Evolutionary conservation across 2,329 filamentous ascomycete genomes (phyloP).

Genomic region (Lasiodiplodia citricola): DNA sequence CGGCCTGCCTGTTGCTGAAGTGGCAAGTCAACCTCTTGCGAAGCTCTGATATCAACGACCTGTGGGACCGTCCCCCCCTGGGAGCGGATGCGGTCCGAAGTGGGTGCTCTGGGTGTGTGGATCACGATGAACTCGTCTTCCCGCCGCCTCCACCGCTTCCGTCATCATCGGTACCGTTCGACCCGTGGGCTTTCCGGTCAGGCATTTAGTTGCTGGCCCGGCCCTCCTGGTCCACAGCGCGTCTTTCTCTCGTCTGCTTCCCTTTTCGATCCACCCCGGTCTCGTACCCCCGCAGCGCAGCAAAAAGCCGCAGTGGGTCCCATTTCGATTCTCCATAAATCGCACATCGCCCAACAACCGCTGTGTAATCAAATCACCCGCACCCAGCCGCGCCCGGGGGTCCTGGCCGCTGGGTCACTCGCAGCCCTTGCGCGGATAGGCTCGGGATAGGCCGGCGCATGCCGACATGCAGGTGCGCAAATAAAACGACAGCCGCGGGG

Average conservation of each 20-base stretch:
- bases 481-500: not conserved
- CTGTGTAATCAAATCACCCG: slow-evolving; percentile 1
- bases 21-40: slow-evolving; percentile 13
- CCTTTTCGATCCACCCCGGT: not conserved
- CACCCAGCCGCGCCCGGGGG: slow-evolving; percentile 9
- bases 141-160: slow-evolving; percentile 8
- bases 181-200: slow-evolving; percentile 4
- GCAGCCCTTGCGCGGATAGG: slow-evolving; percentile 3
- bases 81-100: slow-evolving; percentile 18
- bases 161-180: not conserved
- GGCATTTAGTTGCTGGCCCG: not conserved
- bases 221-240: not conserved
- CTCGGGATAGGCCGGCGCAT: slow-evolving; percentile 21
- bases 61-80: not conserved
- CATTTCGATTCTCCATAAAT: slow-evolving; percentile 1
- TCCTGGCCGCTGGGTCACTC: not conserved
- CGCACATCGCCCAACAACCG: slow-evolving; percentile 1
- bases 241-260: not conserved
- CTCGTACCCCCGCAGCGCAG: slow-evolving; percentile 12
- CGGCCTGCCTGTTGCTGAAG: slow-evolving; percentile 7
- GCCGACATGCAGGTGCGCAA: not conserved
- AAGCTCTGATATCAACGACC: slow-evolving; percentile 16
- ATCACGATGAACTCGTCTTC: not conserved
- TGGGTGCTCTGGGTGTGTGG: slow-evolving; percentile 2
- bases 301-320: slow-evolving; percentile 22